Base-by-base conservation (phyloP, 805 yeast species). In the Ascoidea tarda region DNA sequence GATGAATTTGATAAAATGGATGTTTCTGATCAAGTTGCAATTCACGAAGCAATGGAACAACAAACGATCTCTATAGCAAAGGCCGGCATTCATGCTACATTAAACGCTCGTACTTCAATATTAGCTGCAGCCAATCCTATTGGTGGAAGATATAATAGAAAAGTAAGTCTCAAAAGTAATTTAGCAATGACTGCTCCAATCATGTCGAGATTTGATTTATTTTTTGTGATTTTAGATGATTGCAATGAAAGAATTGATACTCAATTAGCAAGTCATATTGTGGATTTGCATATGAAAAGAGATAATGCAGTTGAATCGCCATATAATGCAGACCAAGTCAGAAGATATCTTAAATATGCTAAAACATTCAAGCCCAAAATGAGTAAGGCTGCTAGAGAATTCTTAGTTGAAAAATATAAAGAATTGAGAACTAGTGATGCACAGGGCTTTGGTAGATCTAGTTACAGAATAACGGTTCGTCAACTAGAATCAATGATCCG, bases 1-100 rank as follows among this genome's bases (percentile, higher is more conserved):
- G 99, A 93, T 67, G 99, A 93, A 71, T 93, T 93, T 61, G 99
- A 93, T 66, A 93, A 93, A 72, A 93, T 93, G 99, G 97, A 91
- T 67, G 68, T 90, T 47, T 69, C 82, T 1, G 98, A 93, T 69
- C 98, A 93, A 69, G 98, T 93, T 52, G 98, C 98, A 3, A 91
- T 93, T 71, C 99, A 93, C 70, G 99, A 93, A 71, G 99, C 98
- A 31, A 93, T 93, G 99, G 99, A 93, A 75, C 99, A 93, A 70
- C 99, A 93, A 68, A 93, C 99, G 0, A 93, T 93, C 59, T 90
- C 97, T 14, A 93, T 93, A 62, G 97, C 99, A 8, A 93, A 93
- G 66, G 99, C 99, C 0, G 99, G 99, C 63, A 93, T 93, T 58
- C 97, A 93, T 63, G 98, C 99, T 1, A 93, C 99, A 0, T 72